Evolutionary conservation across 169 alveolate genomes (phyloP), one percentile per base, ranked within the genome.

Genomic region (Eimeria sp.): DNA sequence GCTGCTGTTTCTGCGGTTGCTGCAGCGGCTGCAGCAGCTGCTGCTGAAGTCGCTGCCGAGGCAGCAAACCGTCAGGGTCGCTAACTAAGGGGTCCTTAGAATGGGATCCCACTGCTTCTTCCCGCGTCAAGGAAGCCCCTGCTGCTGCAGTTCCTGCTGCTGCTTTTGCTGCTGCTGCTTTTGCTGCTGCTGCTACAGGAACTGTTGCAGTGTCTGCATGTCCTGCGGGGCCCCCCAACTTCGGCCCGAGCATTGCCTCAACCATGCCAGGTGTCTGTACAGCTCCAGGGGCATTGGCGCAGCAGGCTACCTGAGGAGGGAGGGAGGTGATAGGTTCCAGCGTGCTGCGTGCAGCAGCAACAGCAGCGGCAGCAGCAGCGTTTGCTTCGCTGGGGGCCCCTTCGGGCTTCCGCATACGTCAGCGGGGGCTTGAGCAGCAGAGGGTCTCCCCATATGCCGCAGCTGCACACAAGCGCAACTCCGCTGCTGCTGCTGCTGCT

Each of bases 1-100:
- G 89, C 89, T 43, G 89, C 71, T 23, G 89, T 71, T 52, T 66
- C 89, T 77, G 87, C 64, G 6, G 62, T n/a, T 43, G 87, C 87
- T 49, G 66, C 89, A 20, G 89, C 89, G 49, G 89, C 89, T 78
- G 71, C 89, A 49, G 71, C 68, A 37, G 40, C 25, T 49, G 66
- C 64, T 78, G 71, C 20, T 27, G 40, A 9, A 25, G 23, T n/a
- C 18, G 89, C 89, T 52, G 76, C 43, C 1, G 76, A 25, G 43
- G 37, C 18, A n/a, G 20, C 37, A 46, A 66, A 66, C 43, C 76
- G 6, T 66, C 76, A 3, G 76, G 76, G 25, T 9, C 18, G 43
- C 76, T 9, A 25, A 37, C 54, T 54, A 14, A 46, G 60, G 85
- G n/a, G 60, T 46, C 62, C 85, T 27, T 43, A 10, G 62, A 6